Evolutionary conservation across 371 early-diverging fungal genomes (phyloP), one percentile per base, ranked within the genome.

Genomic region (Mortierella sp.): DNA sequence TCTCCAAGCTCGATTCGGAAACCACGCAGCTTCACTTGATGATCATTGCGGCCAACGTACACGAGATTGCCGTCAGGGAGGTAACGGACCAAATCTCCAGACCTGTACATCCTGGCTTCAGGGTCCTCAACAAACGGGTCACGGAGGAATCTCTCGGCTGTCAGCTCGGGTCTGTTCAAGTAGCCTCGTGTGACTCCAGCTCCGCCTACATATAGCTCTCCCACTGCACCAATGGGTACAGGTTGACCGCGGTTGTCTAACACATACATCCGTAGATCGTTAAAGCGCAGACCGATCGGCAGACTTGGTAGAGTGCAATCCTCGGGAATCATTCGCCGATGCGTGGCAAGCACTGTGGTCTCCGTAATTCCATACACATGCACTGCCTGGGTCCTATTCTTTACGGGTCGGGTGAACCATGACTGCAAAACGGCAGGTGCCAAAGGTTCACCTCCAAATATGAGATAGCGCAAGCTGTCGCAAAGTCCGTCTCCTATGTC

Each of bases 21-120:
- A 3, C 85, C 85, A 28, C 73, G 70, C 19, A 85, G 50, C 73
- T 85, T 85, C 49, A 83, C 66, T 52, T 80, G 79, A n/a, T 71
- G 46, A 50, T 82, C 84, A 17, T 24, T 57, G 32, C 84, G 70
- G 14, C 55, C 63, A 0, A 62, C 2, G 41, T 5, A 62, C 21
- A 82, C 56, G 21, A 82, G 19, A 24, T 54, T 27, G 5, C 83
- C 83, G 60, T 80, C 67, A 21, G 70, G 62, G 0, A 79, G 57
- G 61, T 66, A 61, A 6, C 73, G 39, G 9, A 39, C 82, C 48
- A 79, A 31, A 50, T 83, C 84, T 19, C 84, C 84, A 15, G 84
- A 79, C 27, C 27, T 50, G 67, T 82, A 83, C 51, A 81, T 60
- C 8, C 81, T 64, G 6, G 56, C 57, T 3, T 30, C 60, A 14